Conservation (phyloP, 129 eudicot species). For the Calendula officinalis region DNA sequence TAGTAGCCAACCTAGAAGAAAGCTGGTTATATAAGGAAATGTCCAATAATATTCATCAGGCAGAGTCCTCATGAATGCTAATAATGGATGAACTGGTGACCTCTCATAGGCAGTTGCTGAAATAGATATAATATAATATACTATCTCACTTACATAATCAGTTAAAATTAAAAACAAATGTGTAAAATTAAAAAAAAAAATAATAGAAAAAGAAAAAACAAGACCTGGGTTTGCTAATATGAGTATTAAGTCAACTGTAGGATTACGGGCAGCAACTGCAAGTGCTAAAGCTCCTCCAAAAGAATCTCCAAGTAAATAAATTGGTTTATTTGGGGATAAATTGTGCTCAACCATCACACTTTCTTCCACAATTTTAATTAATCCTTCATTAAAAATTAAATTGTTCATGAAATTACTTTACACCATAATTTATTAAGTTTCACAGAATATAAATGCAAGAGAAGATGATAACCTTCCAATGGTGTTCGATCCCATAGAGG, state of each 20-base stretch:
- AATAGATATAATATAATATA: conserved; percentile 27
- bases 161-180: not conserved
- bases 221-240: conserved; percentile 79
- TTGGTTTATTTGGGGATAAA: conserved; percentile 67
- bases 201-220: not conserved
- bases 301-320: conserved; percentile 80
- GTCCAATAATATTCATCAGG: conserved; percentile 60
- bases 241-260: conserved; percentile 59
- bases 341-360: conserved; percentile 58
- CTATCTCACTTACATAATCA: not conserved
- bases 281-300: conserved; percentile 87
- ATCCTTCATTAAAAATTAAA: conserved; percentile 31
- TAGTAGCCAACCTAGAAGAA: conserved; percentile 54
- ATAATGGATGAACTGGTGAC: conserved; percentile 60
- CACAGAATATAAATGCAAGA: conserved; percentile 4
- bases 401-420: not conserved
- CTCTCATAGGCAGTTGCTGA: conserved; percentile 81
- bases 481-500: conserved; percentile 66
- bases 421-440: not conserved
- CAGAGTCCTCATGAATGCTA: conserved; percentile 53
- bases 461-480: conserved; percentile 43
- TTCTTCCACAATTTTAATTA: conserved; percentile 63
- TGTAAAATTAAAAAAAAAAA: not conserved
- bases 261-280: conserved; percentile 84
- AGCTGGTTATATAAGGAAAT: conserved; percentile 70